Evolutionary conservation across 2,329 filamentous ascomycete species (phyloP).

Genomic region (Beauveria medogensis): DNA sequence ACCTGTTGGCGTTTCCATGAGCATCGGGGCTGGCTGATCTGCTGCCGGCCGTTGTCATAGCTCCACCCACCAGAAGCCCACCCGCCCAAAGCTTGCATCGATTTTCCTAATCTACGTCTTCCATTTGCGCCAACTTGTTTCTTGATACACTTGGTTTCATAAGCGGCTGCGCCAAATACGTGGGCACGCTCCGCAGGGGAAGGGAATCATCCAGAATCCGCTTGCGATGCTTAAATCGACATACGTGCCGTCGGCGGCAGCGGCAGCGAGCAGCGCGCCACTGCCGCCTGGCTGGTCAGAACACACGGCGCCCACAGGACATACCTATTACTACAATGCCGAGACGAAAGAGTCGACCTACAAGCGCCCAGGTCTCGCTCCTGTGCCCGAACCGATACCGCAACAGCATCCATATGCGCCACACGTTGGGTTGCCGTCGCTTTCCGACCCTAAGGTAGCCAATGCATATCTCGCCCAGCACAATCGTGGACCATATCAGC

Average conservation of each 20-base stretch:
- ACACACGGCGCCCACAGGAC: conserved; percentile 80
- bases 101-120: neutral
- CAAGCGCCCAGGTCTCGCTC: conserved; percentile 52
- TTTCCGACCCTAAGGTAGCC: conserved; percentile 48
- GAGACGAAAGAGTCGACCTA: conserved; percentile 83
- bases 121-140: neutral
- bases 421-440: conserved; percentile 25
- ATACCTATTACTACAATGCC: conserved; percentile 82
- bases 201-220: neutral
- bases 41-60: neutral
- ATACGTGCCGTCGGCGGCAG: conserved; percentile 49
- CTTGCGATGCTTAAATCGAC: conserved; percentile 64
- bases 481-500: conserved; percentile 30
- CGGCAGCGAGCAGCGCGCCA: conserved; percentile 37
- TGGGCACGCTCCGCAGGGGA: neutral
- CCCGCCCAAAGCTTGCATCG: neutral
- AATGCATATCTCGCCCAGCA: conserved; percentile 54
- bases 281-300: conserved; percentile 84
- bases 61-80: conserved; percentile 6
- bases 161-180: neutral
- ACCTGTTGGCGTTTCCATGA: neutral
- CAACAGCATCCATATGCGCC: conserved; percentile 23
- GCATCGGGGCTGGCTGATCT: neutral
- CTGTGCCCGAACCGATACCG: conserved; percentile 10
- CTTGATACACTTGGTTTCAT: neutral